Conservation (phyloP, 768 basidiomycete species). For the Termitomyces sp. region DNA sequence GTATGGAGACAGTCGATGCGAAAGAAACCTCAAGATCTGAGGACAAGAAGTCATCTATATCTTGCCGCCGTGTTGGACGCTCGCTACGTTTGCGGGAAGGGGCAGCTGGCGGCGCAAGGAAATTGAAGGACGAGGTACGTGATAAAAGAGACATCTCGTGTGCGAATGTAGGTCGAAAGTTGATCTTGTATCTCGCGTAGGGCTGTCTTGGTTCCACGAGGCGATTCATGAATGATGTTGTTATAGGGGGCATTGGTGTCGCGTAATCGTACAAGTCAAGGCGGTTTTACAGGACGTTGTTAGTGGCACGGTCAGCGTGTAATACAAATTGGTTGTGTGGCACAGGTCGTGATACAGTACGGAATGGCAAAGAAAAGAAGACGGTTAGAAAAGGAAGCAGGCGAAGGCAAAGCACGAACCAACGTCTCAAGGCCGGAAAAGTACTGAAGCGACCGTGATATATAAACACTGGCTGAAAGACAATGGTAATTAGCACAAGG, state of each 20-base stretch:
- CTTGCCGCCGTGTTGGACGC: constrained; percentile 37
- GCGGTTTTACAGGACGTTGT: constrained; percentile 9
- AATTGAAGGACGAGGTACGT: constrained; percentile 30
- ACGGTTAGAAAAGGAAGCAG: constrained; percentile 25
- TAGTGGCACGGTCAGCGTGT: constrained; percentile 6
- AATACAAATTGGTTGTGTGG: constrained; percentile 10
- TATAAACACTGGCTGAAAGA: constrained; percentile 24
- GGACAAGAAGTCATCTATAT: constrained; percentile 61
- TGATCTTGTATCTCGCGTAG: constrained; percentile 43
- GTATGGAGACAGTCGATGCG: constrained; percentile 75
- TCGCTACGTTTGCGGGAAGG: constrained; percentile 47
- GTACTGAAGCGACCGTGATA: constrained; percentile 20
- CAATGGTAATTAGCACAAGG: constrained; percentile 23
- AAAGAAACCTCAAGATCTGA: constrained; percentile 83
- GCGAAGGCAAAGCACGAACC: constrained; percentile 20
- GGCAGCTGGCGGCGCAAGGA: constrained; percentile 38
- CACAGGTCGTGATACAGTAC: constrained; percentile 15
- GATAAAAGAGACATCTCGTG: constrained; percentile 53
- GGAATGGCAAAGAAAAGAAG: constrained; percentile 11
- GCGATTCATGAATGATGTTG: constrained; percentile 34
- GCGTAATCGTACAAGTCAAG: constrained; percentile 8
- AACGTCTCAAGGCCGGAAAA: constrained; percentile 16
- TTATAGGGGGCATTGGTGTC: constrained; percentile 8
- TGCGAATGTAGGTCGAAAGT: constrained; percentile 21
- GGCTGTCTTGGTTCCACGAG: constrained; percentile 34